Evolutionary conservation across 129 eudicot genomes (phyloP), one percentile per base, ranked within the genome.

Genomic region (Solidago caesia): DNA sequence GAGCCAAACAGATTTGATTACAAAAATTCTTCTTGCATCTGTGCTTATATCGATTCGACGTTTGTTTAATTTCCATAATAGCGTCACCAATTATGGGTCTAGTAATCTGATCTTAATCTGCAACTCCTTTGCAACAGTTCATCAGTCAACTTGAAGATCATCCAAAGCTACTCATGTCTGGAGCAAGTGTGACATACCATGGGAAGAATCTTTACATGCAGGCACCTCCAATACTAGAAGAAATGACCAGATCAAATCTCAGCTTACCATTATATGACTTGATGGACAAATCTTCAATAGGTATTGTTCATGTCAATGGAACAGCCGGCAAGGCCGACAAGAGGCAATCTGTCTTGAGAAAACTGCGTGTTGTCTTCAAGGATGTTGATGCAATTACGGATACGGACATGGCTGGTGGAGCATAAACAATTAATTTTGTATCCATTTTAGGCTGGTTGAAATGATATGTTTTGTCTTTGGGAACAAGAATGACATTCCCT

Each of bases 191-290:
- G 56, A 85, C 78, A 10, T 45, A 86, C 77, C 43, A 83, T 56
- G 88, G 91, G 60, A 87, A 86, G 79, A 90, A 86, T 78, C 76
- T 94, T 64, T 94, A 94, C 85, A 94, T 94, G 97, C 93, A 85
- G 67, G 97, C 97, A 43, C 97, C 98, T 52, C 89, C 93, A 7
- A 68, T 77, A 55, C 89, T 94, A 2, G 98, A 94, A 82, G 89
- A 88, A 86, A 78, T 88, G 97, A 94, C 97, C 21, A 81, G 97
- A 44, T 72, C 97, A 44, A 90, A 90, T 77, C 84, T 94, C 27
- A 85, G 86, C 6, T 11, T 81, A 25, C 80, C 93, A 21, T 73
- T 94, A 7, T 94, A 85, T 47, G 91, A 88, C 44, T 84, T 94
- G 69, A 88, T 94, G 91, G 89, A 80, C 46, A 80, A 78, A 70